Conservation (phyloP, 148 eudicot species). For the Limonium bicolor region DNA sequence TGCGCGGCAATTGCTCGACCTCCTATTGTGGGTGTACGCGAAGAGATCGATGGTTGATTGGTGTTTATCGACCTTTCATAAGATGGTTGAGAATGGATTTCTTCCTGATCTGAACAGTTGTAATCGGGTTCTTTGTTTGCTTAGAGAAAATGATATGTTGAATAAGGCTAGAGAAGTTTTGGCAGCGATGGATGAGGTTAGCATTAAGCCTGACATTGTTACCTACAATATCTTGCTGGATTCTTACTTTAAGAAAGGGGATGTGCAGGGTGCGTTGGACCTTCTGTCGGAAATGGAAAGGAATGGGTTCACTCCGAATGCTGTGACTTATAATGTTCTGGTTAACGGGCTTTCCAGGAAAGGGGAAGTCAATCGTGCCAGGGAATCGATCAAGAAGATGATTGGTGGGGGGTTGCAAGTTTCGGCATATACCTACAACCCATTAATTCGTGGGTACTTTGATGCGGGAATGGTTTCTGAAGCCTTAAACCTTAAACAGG, state of each 20-base stretch:
- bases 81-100: slow-evolving; percentile 30
- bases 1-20: slow-evolving; percentile 22
- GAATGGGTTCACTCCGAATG: slow-evolving; percentile 28
- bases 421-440: slow-evolving; percentile 36
- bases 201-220: slow-evolving; percentile 30
- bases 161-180: slow-evolving; percentile 21
- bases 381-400: slow-evolving; percentile 27
- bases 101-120: slow-evolving; percentile 43
- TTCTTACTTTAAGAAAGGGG: slow-evolving; percentile 34
- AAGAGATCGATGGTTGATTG: slow-evolving; percentile 19
- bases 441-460: slow-evolving; percentile 35
- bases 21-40: slow-evolving; percentile 25
- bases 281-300: slow-evolving; percentile 30
- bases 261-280: slow-evolving; percentile 21
- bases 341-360: slow-evolving; percentile 35
- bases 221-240: slow-evolving; percentile 47
- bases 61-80: slow-evolving; percentile 26
- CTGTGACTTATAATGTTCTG: slow-evolving; percentile 38
- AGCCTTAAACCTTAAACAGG: slow-evolving; percentile 23
- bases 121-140: slow-evolving; percentile 36
- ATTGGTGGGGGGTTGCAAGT: slow-evolving; percentile 23
- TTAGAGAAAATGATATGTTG: slow-evolving; percentile 29
- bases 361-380: slow-evolving; percentile 30
- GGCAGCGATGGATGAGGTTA: slow-evolving; percentile 21
- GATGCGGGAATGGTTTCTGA: slow-evolving; percentile 27